Evolutionary conservation across 306 rosid genomes (phyloP).

Genomic region (Fagus crenata): DNA sequence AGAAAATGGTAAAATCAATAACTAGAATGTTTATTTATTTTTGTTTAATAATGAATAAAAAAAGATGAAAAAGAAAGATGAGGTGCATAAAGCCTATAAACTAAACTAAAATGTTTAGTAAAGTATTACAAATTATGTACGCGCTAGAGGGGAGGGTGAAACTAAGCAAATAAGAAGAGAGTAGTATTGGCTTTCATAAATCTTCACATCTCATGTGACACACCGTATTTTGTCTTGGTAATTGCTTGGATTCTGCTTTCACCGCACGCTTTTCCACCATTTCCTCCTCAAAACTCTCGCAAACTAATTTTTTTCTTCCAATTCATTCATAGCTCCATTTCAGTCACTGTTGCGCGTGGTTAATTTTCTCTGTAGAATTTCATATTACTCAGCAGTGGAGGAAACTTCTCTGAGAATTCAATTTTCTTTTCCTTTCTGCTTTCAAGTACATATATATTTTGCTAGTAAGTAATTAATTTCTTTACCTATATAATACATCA

Average conservation of each 20-base stretch:
- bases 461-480: background rate
- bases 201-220: slow-evolving; percentile 4
- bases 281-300: slow-evolving; percentile 23
- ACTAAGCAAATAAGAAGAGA: background rate
- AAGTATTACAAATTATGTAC: background rate
- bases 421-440: background rate
- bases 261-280: slow-evolving; percentile 17
- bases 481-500: background rate
- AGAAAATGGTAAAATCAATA: too few relatives aligned
- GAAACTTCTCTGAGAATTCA: background rate
- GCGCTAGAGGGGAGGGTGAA: background rate
- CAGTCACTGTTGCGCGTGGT: slow-evolving; percentile 4
- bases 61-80: too few relatives aligned
- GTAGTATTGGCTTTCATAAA: background rate
- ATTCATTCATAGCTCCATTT: background rate
- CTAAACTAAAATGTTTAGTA: too few relatives aligned
- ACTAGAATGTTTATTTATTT: too few relatives aligned
- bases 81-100: too few relatives aligned
- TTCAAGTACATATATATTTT: background rate
- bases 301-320: background rate
- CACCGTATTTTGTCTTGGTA: background rate
- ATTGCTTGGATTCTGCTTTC: slow-evolving; percentile 5
- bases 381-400: background rate
- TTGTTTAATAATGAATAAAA: too few relatives aligned
- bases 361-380: background rate